Base-by-base conservation (phyloP, 2,329 filamentous ascomycete species). In the Diplodia intermedia region DNA sequence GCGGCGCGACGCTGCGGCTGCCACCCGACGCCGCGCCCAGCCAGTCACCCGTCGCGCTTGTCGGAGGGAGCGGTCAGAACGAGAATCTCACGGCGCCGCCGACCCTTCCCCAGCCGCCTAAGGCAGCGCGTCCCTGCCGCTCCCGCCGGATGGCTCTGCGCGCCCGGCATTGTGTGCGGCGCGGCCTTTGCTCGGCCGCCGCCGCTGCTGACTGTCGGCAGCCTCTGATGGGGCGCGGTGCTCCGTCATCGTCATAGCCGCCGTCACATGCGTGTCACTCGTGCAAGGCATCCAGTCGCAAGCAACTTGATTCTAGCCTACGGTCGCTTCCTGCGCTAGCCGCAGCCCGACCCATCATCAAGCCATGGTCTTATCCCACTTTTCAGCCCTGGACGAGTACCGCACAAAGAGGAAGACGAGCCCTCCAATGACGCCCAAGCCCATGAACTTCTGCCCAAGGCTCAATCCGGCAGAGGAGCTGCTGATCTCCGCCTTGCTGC, bases 371-470 rank as follows among this genome's bases (percentile, higher is more conserved):
- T 80, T 81, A 71, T 78, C 78, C 66, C 36, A 62, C 66, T 68
- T 68, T 38, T 63, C 66, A 15, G 66, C 36, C 47, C 20, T 50
- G 9, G 36, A 38, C 15, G 38, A 38, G 55, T 76, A 79, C 70
- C 75, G 78, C 68, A 82, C 66, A 70, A 81, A 82, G 57, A 80
- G 70, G 60, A 75, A 74, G 67, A 82, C 82, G 56, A 79, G 74
- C 47, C 75, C 78, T 68, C 84, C 73, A 68, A 85, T 79, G 54
- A 79, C 76, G 33, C 75, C 80, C 60, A 83, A 70, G 69, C 83
- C 75, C 69, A 82, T 79, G 43, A 84, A 67, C 78, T 85, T 85
- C 70, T 80, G 77, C 43, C 76, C 72, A 69, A 78, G 70, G 65
- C 80, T 81, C 65, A 85, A 73, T 38, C 82, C 82, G 65, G 78